These are phyloP conservation scores for Claviceps capensis DNA, from an alignment of 2,329 filamentous ascomycete species.

Conservation along the genomic window DNA sequence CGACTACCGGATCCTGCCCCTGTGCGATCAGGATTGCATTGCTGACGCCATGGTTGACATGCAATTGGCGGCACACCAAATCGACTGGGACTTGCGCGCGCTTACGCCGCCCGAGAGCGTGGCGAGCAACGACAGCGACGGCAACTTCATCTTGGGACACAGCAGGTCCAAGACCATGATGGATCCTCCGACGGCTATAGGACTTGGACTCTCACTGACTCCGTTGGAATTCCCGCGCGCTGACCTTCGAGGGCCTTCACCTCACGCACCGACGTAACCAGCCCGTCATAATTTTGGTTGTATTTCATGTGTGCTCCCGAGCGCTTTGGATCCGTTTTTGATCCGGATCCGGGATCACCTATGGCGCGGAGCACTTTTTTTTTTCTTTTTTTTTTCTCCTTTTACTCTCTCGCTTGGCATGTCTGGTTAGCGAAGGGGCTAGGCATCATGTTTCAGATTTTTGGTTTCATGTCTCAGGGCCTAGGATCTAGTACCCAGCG, in stretches of 20 bases:
- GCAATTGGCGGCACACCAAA: slow-evolving; percentile 37
- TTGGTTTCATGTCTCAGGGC: not conserved
- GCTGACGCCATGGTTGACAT: slow-evolving; percentile 49
- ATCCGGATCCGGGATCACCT: not conserved
- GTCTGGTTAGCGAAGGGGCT: not conserved
- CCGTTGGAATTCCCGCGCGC: slow-evolving; percentile 9
- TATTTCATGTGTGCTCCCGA: no score
- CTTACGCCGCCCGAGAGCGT: slow-evolving; percentile 17
- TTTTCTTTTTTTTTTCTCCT: no score
- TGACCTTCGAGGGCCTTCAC: slow-evolving; percentile 7
- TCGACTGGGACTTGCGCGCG: slow-evolving; percentile 14
- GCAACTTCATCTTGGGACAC: slow-evolving; percentile 17
- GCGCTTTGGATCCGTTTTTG: not conserved
- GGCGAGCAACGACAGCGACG: slow-evolving; percentile 14
- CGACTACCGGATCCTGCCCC: slow-evolving; percentile 46
- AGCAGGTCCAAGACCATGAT: slow-evolving; percentile 23
- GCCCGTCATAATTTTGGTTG: slow-evolving; percentile 10
- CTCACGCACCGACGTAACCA: slow-evolving; percentile 6
- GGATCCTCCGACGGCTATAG: slow-evolving; percentile 7
- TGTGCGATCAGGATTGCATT: slow-evolving; percentile 43
- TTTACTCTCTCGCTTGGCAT: not conserved
- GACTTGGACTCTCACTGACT: slow-evolving; percentile 14
- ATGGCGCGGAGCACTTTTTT: not conserved
- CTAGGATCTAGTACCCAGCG: not conserved
- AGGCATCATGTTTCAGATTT: not conserved